Evolutionary conservation across 805 yeast genomes (phyloP).

Genomic region (Yamadazyma endophytica): DNA sequence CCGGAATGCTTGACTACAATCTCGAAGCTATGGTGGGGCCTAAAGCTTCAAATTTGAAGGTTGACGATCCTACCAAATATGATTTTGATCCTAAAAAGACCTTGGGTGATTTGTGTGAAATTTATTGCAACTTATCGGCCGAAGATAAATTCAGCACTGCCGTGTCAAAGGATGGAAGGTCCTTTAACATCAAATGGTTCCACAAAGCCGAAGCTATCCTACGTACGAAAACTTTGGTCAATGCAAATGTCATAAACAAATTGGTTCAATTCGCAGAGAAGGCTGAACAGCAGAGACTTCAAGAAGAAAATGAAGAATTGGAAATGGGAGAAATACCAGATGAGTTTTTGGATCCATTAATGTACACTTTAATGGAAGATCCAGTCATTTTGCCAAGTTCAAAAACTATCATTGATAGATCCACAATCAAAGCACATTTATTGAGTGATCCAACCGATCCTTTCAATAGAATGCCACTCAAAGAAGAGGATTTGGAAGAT

Average conservation of each 20-base stretch:
- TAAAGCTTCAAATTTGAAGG: constrained; percentile 83
- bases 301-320: constrained; percentile 76
- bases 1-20: constrained; percentile 94
- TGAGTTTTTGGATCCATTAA: constrained; percentile 93
- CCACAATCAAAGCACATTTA: constrained; percentile 90
- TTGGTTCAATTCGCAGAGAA: constrained; percentile 54
- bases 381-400: constrained; percentile 94
- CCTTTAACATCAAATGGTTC: constrained; percentile 67
- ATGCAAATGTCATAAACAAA: constrained; percentile 45
- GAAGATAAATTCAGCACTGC: constrained; percentile 70
- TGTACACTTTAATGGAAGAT: constrained; percentile 93
- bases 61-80: constrained; percentile 75
- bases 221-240: constrained; percentile 46
- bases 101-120: constrained; percentile 64
- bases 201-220: constrained; percentile 68
- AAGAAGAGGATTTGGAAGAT: constrained; percentile 81
- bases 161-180: constrained; percentile 88
- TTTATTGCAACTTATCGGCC: constrained; percentile 66
- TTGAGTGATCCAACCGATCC: constrained; percentile 97
- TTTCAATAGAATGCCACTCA: constrained; percentile 88
- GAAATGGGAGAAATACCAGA: constrained; percentile 95
- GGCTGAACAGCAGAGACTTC: constrained; percentile 58
- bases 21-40: constrained; percentile 94
- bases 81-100: constrained; percentile 76
- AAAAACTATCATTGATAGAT: constrained; percentile 76